Evolutionary conservation across 2,329 filamentous ascomycete species (phyloP).

Genomic region (Aspergillus viridinutans): DNA sequence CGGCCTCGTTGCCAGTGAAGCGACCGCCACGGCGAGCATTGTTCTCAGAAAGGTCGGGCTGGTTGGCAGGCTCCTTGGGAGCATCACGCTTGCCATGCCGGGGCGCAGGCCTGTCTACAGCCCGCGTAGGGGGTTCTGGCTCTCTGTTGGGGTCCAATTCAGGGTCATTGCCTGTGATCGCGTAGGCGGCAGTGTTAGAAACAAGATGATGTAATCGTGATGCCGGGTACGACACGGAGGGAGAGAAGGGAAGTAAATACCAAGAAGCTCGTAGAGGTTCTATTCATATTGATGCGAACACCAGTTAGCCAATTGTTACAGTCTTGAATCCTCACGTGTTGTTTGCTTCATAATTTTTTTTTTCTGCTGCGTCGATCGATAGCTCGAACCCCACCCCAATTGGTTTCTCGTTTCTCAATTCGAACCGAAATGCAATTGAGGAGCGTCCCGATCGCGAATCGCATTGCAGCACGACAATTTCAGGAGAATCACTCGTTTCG

Average conservation of each 20-base stretch:
- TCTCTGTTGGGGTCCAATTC: slow-evolving; percentile 70
- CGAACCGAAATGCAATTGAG: slow-evolving; percentile 8
- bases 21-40: slow-evolving; percentile 47
- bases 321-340: background rate
- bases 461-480: slow-evolving; percentile 1
- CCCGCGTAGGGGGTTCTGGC: slow-evolving; percentile 75
- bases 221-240: slow-evolving; percentile 8
- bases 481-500: slow-evolving; percentile 12
- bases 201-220: slow-evolving; percentile 21
- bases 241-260: slow-evolving; percentile 53
- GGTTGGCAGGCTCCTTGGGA: slow-evolving; percentile 63
- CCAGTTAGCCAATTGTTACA: slow-evolving; percentile 32
- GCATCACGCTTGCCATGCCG: slow-evolving; percentile 84
- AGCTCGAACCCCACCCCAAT: background rate
- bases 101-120: slow-evolving; percentile 75
- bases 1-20: slow-evolving; percentile 75
- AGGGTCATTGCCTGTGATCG: slow-evolving; percentile 60
- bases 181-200: slow-evolving; percentile 27
- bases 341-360: background rate
- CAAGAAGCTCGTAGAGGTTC: slow-evolving; percentile 98
- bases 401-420: background rate
- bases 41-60: slow-evolving; percentile 30
- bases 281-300: slow-evolving; percentile 38
- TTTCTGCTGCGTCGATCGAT: background rate
- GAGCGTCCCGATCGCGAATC: slow-evolving; percentile 1